Base-by-base conservation (phyloP, 495 filamentous ascomycete species). In the Aspergillus incahuasiensis region DNA sequence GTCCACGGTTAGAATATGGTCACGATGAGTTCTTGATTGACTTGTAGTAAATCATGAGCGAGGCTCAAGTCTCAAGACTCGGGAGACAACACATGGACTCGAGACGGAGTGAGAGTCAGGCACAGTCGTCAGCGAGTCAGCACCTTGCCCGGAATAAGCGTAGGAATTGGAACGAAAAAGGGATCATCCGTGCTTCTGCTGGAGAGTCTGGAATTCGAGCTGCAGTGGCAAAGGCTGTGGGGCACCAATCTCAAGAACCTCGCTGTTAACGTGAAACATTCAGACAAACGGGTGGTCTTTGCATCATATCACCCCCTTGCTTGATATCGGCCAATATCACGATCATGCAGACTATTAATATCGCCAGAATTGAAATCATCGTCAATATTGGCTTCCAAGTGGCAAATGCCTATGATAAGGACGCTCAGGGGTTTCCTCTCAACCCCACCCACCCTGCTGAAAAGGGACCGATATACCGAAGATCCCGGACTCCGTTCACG, bases 401-500 rank as follows among this genome's bases (percentile, higher is more conserved):
- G 18, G 18, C 21, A 13, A 20, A 32, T 22, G 22, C 13, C 28
- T 34, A 16, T 25, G 48, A 32, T 32, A 52, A 52, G 38, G 38
- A 43, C 38, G 45, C 25, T 56, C 54, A 56, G 54, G 54, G 54
- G 54, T 45, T n/a, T 56, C 35, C 20, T 45, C 30, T 12, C 18
- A 22, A 13, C 54, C 28, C 54, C 54, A 56, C 54, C 28, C 24
- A 8, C 16, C 12, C 25, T 39, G 54, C 46, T 56, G 24, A 44
- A 50, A 48, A 30, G 47, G 42, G 54, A 1, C 54, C 28, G 46
- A 56, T 50, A 24, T 30, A 56, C 54, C 28, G 54, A 21, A 50
- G 54, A 56, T 56, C 54, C 38, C 32, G 32, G 39, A 21, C 24
- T 4, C 54, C 38, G 46, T 50, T 56, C 39, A 19, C 28, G 39